These are phyloP conservation scores for Meyerozyma carpophila DNA, from an alignment of 1,139 yeast species.

Conservation along the genomic window DNA sequence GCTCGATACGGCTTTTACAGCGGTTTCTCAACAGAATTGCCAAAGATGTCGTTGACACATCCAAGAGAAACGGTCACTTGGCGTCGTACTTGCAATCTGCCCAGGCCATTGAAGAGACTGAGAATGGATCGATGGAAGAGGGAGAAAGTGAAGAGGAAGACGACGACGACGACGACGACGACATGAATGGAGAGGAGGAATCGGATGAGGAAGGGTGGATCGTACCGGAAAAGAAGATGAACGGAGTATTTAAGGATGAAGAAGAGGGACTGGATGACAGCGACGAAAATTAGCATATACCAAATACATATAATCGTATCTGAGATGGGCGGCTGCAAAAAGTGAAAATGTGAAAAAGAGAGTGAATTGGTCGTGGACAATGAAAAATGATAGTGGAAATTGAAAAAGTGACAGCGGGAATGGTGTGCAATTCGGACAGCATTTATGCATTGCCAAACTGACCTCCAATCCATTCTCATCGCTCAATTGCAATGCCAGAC, in stretches of 20 bases:
- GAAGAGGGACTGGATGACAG: not conserved
- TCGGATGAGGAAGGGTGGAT: conserved; percentile 1
- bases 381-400: too few species aligned
- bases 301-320: not conserved
- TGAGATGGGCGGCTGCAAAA: not conserved
- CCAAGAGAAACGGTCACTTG: conserved; percentile 52
- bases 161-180: conserved; percentile 13
- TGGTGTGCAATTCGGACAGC: too few species aligned
- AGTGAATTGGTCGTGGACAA: too few species aligned
- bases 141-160: conserved; percentile 16
- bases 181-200: conserved; percentile 6
- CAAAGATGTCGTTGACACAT: conserved; percentile 59
- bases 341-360: not conserved
- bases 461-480: too few species aligned
- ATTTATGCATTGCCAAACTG: too few species aligned
- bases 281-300: conserved; percentile 1
- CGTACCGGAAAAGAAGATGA: not conserved
- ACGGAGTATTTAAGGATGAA: not conserved
- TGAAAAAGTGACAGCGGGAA: too few species aligned
- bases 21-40: conserved; percentile 71
- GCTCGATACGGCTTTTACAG: conserved; percentile 66
- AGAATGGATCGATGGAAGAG: conserved; percentile 9
- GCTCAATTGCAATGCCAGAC: too few species aligned
- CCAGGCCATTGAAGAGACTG: conserved; percentile 8
- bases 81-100: conserved; percentile 29